Evolutionary conservation across 208 protist species (phyloP).

Genomic region (Angomonas deanei): DNA sequence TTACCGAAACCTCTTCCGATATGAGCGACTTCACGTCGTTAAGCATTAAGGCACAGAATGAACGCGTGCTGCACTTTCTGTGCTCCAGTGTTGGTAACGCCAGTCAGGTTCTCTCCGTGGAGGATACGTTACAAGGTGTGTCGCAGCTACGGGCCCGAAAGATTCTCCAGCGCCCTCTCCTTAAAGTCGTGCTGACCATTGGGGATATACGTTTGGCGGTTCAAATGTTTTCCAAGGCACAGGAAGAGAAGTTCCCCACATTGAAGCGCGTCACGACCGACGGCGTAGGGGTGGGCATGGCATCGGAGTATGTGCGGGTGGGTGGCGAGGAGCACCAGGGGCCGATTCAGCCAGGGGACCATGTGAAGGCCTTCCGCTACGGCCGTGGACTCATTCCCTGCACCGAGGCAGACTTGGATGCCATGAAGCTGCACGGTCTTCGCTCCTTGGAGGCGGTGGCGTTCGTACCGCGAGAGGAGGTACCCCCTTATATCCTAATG

Average conservation of each 20-base stretch:
- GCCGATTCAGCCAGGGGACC: constrained; percentile 9
- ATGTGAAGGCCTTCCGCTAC: constrained; percentile 72
- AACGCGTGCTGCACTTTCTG: constrained; percentile 48
- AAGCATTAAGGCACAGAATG: constrained; percentile 49
- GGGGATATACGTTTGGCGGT: constrained; percentile 66
- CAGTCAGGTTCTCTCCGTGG: constrained; percentile 38
- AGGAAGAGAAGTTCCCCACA: constrained; percentile 44
- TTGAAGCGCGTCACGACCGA: constrained; percentile 41
- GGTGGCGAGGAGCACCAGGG: neutral
- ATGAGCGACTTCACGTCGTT: constrained; percentile 17
- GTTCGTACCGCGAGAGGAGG: constrained; percentile 50
- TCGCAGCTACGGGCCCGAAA: constrained; percentile 19
- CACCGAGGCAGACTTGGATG: constrained; percentile 53
- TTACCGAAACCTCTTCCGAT: constrained; percentile 18
- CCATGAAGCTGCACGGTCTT: constrained; percentile 43
- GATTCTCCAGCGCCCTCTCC: constrained; percentile 34
- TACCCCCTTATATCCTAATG: constrained; percentile 73
- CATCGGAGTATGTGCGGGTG: constrained; percentile 14
- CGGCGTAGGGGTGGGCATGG: constrained; percentile 34
- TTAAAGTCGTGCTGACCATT: constrained; percentile 49
- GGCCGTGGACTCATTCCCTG: constrained; percentile 79
- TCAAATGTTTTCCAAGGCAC: constrained; percentile 63
- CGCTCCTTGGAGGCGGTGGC: constrained; percentile 67
- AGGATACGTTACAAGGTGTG: constrained; percentile 33
- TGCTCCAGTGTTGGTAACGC: constrained; percentile 21